Percentiles rank a stretch among this genome's conserved stretches.
These are phyloP conservation scores for Astrothelium macrocarpum DNA, from an alignment of 495 filamentous ascomycete genomes.

Conservation along the genomic window DNA sequence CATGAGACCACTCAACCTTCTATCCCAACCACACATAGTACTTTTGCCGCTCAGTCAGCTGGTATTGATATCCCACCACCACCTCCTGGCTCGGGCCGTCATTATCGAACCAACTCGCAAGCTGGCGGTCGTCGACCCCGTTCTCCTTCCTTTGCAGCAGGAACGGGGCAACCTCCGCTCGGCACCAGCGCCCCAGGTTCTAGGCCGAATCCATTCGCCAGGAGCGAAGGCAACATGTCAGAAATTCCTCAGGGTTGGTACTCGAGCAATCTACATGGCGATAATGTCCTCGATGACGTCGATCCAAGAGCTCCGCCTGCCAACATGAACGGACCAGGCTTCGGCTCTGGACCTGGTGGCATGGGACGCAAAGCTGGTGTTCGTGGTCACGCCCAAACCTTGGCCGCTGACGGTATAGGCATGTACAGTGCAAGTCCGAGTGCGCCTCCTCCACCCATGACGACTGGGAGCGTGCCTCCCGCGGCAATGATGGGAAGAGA, in stretches of 20 bases:
- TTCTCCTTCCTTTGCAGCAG: background rate
- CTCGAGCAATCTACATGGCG: background rate
- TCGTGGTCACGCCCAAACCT: background rate
- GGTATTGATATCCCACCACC: constrained; percentile 2
- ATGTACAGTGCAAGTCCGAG: background rate
- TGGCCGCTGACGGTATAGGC: background rate
- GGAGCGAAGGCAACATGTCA: constrained; percentile 1
- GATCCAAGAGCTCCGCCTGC: background rate
- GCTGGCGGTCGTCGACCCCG: background rate
- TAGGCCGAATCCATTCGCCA: background rate
- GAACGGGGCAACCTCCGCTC: background rate
- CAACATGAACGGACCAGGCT: background rate
- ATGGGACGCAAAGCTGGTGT: constrained; percentile 2
- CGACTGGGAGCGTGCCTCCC: background rate
- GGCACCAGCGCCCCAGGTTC: background rate
- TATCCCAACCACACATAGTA: background rate
- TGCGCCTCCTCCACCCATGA: background rate
- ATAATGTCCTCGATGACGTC: background rate
- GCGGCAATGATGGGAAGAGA: background rate
- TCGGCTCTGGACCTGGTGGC: background rate
- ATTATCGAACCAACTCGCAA: constrained; percentile 1
- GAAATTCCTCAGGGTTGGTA: background rate
- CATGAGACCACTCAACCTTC: background rate
- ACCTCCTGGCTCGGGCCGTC: background rate
- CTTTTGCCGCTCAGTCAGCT: background rate